A percentile compares a stretch with the other conserved stretches of the same genome.
phyloP scores from a whole-genome alignment of 1,284 basidiomycete species.

The Fomitopsis betulina region DNA sequence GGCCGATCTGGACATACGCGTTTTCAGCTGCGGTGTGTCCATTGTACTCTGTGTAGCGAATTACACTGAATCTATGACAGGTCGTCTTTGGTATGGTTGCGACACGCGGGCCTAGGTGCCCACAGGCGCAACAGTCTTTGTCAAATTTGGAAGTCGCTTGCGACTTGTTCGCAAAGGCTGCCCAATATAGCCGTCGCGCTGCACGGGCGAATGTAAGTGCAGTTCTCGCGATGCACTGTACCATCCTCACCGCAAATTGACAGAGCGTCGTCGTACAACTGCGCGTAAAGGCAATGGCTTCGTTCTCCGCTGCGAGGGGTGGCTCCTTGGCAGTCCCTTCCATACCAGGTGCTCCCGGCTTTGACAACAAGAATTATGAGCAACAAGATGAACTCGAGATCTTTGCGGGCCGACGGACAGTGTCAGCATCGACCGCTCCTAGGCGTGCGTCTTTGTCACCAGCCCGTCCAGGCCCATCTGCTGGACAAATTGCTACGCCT shows the following conservation, averaged over 20 bases:
- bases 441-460: conserved; percentile 17
- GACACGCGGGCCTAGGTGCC: conserved; percentile 24
- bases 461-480: background rate
- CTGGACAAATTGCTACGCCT: background rate
- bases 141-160: conserved; percentile 24
- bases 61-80: conserved; percentile 7
- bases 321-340: conserved; percentile 7
- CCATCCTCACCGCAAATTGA: background rate
- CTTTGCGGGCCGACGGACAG: conserved; percentile 42
- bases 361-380: conserved; percentile 29
- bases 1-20: conserved; percentile 34
- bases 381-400: conserved; percentile 64
- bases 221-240: background rate
- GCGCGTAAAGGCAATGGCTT: conserved; percentile 25
- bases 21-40: conserved; percentile 35
- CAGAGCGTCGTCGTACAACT: conserved; percentile 24
- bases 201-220: conserved; percentile 27
- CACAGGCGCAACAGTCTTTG: conserved; percentile 23
- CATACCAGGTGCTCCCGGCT: conserved; percentile 18
- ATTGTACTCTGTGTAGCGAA: background rate
- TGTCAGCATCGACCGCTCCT: conserved; percentile 36
- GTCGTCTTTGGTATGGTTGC: conserved; percentile 26
- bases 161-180: conserved; percentile 25
- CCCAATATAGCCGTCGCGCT: conserved; percentile 23
- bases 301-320: conserved; percentile 17